phyloP scores from a whole-genome alignment of 73 alveolate species.

The Stentor roeselii region DNA sequence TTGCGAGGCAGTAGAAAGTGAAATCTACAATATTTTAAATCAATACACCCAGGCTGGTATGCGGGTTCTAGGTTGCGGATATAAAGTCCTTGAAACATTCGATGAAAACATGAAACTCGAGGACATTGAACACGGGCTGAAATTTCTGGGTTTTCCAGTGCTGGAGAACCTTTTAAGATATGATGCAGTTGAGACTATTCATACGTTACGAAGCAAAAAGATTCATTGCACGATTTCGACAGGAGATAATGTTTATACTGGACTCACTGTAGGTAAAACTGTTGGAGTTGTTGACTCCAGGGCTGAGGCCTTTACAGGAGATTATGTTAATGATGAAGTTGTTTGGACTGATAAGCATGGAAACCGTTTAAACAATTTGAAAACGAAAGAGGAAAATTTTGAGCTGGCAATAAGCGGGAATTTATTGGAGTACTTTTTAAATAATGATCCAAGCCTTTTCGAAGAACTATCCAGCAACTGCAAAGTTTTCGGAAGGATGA shows the following conservation, averaged over 20 bases:
- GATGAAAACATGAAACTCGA: conserved; percentile 1
- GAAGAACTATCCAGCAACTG: conserved; percentile 44
- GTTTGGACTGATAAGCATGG: conserved; percentile 46
- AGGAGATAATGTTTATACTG: conserved; percentile 96
- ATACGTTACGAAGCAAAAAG: conserved; percentile 37
- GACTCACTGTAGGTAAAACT: conserved; percentile 88
- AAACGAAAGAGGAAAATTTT: neutral
- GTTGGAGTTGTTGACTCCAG: conserved; percentile 53
- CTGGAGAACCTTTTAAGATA: conserved; percentile 85
- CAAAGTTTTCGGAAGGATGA: conserved; percentile 94
- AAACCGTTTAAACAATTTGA: neutral
- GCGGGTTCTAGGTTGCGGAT: conserved; percentile 79
- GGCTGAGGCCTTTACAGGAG: conserved; percentile 52
- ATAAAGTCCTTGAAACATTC: conserved; percentile 34
- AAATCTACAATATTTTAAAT: conserved; percentile 52
- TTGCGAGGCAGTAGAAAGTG: conserved; percentile 56
- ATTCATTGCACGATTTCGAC: conserved; percentile 75
- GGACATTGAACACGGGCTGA: conserved; percentile 69
- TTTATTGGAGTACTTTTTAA: conserved; percentile 12
- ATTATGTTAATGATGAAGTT: conserved; percentile 36
- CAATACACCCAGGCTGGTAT: conserved; percentile 70
- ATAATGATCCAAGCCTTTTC: neutral
- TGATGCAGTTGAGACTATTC: conserved; percentile 49
- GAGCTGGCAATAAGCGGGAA: conserved; percentile 31
- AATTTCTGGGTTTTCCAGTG: conserved; percentile 86